Evolutionary conservation across 1,284 basidiomycete species (phyloP), one percentile per base, ranked within the genome.

Genomic region (Apiotrichum gracile): DNA sequence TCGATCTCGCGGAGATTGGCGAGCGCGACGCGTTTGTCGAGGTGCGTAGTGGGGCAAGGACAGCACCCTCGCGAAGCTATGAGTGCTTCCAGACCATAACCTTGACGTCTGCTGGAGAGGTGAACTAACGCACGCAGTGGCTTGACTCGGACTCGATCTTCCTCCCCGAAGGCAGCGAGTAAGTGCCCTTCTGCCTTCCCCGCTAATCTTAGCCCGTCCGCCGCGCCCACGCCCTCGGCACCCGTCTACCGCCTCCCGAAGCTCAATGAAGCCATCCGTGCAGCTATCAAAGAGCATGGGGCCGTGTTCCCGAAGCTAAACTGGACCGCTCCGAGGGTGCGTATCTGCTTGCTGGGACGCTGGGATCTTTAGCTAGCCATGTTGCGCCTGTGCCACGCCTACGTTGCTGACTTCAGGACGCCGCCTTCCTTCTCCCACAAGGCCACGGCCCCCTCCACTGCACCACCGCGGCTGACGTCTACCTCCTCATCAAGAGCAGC

Each of bases 231-330:
- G n/a, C 21, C 29, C 29, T 26, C 35, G n/a, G 60, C 63, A 16
- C 71, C 71, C 1, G 56, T 63, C 21, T 73, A 70, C 49, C 49
- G 86, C 88, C 72, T 73, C 5, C 88, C 90, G 0, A 83, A 85
- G 51, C 76, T 97, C 19, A 91, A 93, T 65, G 74, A 76, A 8
- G 78, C 79, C 56, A 93, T 97, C 58, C 78, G 88, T 44, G 68
- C 76, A 9, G 82, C 81, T n/a, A 78, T 97, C 14, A 64, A 74
- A 25, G 76, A 82, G 53, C 93, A 91, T 47, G 65, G 66, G 60
- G 85, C 87, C 4, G 86, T 96, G 9, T 97, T 98, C 66, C 92
- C 94, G 0, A 98, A 98, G 72, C 81, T 96, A 47, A 96, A 94
- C 67, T 94, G 92, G 77, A 90, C 91, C 4, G 85, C 88, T 17